Evolutionary conservation across 371 early-diverging fungal genomes (phyloP), one percentile per base, ranked within the genome.

Genomic region (Batrachochytrium dendrobatidis): DNA sequence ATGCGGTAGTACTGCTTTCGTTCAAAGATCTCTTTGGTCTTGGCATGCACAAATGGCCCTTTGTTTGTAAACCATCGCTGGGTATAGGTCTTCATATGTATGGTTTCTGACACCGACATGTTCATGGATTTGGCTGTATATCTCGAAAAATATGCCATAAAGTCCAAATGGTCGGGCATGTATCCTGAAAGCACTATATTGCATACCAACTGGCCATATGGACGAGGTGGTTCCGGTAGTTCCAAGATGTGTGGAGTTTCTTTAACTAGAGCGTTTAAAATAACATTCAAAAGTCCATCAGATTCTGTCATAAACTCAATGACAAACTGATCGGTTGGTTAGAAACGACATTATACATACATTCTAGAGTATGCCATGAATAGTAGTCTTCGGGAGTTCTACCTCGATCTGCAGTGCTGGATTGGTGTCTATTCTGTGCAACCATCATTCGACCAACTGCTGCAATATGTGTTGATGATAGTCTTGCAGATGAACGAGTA

Each of bases 21-120:
- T 71, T 95, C 95, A 79, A 97, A 95, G 33, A 90, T 85, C 72
- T 95, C 94, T 77, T 94, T 92, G n/a, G 90, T 81, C 73, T 94
- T 92, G 70, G 92, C 95, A 76, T 94, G 88, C 18, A 93, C 85
- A 72, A 95, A 95, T n/a, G 95, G 95, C 18, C 92, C 92, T 60
- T 85, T 85, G 52, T 88, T 84, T 48, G 94, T 90, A 17, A 90
- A 87, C 94, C 94, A 97, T 61, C 83, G 84, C 49, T 87, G 81
- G 12, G 83, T 83, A 57, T 85, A 79, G n/a, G 86, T 87, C 0
- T 88, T 91, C 35, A 93, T 70, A 49, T 73, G 74, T 34, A 86
- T 81, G n/a, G 87, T 75, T 1, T 87, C 86, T 17, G 86, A 80
- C 62, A 88, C 86, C 1, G 92, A 87, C 65, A 95, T 85, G 12